Conservation (phyloP, 1,139 yeast genomes). For the Ogataea hybrid region DNA sequence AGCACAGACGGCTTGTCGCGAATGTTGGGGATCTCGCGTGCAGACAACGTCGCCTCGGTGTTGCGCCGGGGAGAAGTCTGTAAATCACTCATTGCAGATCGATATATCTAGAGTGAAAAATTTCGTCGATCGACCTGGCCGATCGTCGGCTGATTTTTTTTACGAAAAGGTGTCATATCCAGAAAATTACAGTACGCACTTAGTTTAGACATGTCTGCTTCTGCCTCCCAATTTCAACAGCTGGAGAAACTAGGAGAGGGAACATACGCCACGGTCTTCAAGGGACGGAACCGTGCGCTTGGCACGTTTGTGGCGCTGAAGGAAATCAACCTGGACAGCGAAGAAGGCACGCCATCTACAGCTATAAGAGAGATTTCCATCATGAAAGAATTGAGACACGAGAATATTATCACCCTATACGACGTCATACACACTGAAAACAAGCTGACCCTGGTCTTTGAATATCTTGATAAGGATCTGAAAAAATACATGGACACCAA, state of each 20-base stretch:
- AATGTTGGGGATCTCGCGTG: slow-evolving; percentile 35
- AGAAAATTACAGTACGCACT: not conserved
- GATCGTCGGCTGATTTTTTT: slow-evolving; percentile 3
- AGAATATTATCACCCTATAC: slow-evolving; percentile 86
- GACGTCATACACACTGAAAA: slow-evolving; percentile 97
- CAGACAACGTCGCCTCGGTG: slow-evolving; percentile 24
- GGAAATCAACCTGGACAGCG: slow-evolving; percentile 91
- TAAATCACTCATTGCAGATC: slow-evolving; percentile 3
- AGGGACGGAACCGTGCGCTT: slow-evolving; percentile 87
- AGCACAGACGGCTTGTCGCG: slow-evolving; percentile 42
- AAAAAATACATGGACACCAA: slow-evolving; percentile 91
- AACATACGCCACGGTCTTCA: slow-evolving; percentile 96
- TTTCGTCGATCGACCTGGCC: slow-evolving; percentile 13
- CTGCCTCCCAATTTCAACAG: slow-evolving; percentile 35
- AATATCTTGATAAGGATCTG: slow-evolving; percentile 89
- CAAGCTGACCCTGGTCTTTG: slow-evolving; percentile 89
- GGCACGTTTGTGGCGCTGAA: slow-evolving; percentile 94
- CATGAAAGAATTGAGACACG: slow-evolving; percentile 95
- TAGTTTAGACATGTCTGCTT: slow-evolving; percentile 27
- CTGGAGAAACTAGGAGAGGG: slow-evolving; percentile 97
- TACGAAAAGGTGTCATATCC: slow-evolving; percentile 8
- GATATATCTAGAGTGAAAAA: slow-evolving; percentile 1
- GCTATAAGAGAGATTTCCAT: slow-evolving; percentile 95
- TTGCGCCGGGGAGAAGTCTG: slow-evolving; percentile 24
- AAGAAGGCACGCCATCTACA: slow-evolving; percentile 98